These are phyloP conservation scores for Plasmodium sp. DNA, from an alignment of 169 alveolate genomes.

Conservation along the genomic window DNA sequence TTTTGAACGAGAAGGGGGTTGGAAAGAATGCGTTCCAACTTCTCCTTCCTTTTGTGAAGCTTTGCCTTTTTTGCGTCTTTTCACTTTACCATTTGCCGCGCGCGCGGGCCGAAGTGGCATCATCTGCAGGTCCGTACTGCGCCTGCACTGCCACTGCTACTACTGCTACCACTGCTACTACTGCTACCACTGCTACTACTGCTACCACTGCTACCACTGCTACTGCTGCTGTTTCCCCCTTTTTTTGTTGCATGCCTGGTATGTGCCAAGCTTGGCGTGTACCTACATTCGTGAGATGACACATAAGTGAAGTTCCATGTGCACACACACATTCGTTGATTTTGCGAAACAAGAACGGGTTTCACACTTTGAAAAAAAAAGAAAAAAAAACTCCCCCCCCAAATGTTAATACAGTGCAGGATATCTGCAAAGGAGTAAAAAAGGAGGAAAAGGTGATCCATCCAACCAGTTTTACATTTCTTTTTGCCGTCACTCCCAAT, in stretches of 20 bases:
- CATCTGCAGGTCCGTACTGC: neutral
- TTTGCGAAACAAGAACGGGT: neutral
- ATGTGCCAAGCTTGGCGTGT: neutral
- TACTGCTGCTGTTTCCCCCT: neutral
- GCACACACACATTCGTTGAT: neutral
- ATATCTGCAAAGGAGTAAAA: neutral
- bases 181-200: neutral
- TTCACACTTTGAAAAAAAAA: neutral
- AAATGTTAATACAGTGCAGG: neutral
- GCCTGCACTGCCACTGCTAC: neutral
- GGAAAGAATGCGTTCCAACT: neutral
- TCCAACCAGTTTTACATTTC: neutral
- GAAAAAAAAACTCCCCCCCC: neutral
- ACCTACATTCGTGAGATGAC: neutral
- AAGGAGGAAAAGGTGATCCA: neutral
- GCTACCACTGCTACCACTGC: too few species aligned
- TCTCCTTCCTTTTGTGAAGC: neutral
- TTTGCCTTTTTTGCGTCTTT: neutral
- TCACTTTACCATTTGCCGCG: neutral
- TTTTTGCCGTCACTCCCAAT: neutral
- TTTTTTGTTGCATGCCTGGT: neutral
- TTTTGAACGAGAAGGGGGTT: neutral
- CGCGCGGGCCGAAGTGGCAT: neutral
- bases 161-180: neutral
- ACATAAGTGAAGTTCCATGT: neutral